These are phyloP conservation scores for Chaetomium strumarium DNA, from an alignment of 2,329 filamentous ascomycete genomes.

Conservation along the genomic window DNA sequence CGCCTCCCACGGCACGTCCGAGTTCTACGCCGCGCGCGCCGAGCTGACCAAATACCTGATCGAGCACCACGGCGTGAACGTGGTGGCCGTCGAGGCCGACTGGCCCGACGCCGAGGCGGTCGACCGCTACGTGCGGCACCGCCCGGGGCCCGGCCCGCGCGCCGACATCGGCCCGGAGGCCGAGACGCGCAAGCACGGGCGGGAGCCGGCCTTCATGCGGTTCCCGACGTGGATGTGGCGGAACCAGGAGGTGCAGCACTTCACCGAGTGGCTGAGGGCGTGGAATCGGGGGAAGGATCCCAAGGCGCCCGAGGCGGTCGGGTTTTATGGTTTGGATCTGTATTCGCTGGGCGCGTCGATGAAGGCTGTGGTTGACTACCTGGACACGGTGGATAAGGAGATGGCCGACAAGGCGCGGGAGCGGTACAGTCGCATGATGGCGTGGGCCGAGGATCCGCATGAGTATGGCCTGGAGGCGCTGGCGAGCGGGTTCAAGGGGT, in stretches of 20 bases:
- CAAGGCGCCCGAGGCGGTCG: constrained; percentile 20
- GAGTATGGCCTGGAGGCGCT: constrained; percentile 41
- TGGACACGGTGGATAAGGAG: constrained; percentile 39
- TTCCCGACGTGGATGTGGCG: constrained; percentile 54
- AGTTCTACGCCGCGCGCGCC: constrained; percentile 47
- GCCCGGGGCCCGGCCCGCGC: constrained; percentile 32
- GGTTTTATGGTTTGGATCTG: constrained; percentile 48
- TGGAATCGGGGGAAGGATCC: constrained; percentile 30
- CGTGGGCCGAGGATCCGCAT: constrained; percentile 44
- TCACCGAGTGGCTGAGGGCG: constrained; percentile 46
- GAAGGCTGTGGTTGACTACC: constrained; percentile 41
- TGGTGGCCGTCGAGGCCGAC: constrained; percentile 47
- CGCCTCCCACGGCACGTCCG: constrained; percentile 45
- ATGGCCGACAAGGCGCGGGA: constrained; percentile 38
- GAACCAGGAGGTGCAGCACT: constrained; percentile 44
- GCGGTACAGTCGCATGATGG: constrained; percentile 41
- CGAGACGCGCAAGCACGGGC: constrained; percentile 13
- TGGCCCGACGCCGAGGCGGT: constrained; percentile 48
- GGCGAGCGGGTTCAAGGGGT: constrained; percentile 35
- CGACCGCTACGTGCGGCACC: constrained; percentile 44
- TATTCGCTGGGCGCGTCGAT: constrained; percentile 44
- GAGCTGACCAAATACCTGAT: constrained; percentile 47
- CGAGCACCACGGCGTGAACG: constrained; percentile 43
- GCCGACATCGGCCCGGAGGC: constrained; percentile 30
- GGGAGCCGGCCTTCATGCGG: constrained; percentile 39